Percentiles rank a stretch among this genome's conserved stretches.
Conservation (phyloP, 345 rosid genomes). For the Schrenkiella parvula region DNA sequence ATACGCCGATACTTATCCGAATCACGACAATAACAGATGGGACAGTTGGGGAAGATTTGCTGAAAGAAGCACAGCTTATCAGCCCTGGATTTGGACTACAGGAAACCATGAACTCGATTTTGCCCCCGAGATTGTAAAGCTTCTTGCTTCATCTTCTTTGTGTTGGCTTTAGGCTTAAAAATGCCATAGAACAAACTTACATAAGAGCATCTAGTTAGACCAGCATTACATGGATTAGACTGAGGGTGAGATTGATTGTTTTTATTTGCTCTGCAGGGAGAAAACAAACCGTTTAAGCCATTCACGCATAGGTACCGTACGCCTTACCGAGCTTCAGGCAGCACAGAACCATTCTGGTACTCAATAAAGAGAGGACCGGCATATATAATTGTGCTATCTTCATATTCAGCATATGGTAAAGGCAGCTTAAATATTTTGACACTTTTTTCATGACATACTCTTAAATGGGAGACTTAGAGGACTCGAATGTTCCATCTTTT, state of each 20-base stretch:
- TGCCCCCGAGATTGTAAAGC: conserved; percentile 59
- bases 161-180: neutral
- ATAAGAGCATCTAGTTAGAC: neutral
- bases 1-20: conserved; percentile 70
- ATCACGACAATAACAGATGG: conserved; percentile 78
- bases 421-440: neutral
- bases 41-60: conserved; percentile 89
- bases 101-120: conserved; percentile 92
- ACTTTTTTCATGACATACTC: neutral
- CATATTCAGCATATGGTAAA: conserved; percentile 84
- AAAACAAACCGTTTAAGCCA: conserved; percentile 78
- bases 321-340: conserved; percentile 64
- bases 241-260: conserved; percentile 11
- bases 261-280: conserved; percentile 52
- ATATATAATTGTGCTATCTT: conserved; percentile 69
- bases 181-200: neutral
- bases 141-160: neutral
- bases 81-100: conserved; percentile 94
- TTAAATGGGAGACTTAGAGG: neutral
- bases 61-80: conserved; percentile 85
- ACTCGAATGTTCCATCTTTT: neutral
- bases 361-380: conserved; percentile 95
- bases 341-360: conserved; percentile 84
- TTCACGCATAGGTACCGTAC: conserved; percentile 59
- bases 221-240: neutral